Evolutionary conservation across 306 rosid species (phyloP).

Genomic region (Trichosanthes cucumerina): DNA sequence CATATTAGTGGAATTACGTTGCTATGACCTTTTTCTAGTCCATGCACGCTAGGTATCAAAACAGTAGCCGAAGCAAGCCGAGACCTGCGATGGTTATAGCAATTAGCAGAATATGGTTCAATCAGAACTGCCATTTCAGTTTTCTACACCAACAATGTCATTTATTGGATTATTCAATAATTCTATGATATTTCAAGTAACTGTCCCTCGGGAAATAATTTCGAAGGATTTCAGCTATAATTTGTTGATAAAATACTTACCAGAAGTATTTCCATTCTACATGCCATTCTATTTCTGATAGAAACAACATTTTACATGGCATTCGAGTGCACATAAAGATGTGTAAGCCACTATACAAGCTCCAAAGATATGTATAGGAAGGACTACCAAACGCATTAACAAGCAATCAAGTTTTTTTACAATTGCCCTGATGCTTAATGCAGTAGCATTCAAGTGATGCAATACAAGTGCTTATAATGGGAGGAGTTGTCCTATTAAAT

Average conservation of each 20-base stretch:
- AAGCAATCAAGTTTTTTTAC: not conserved
- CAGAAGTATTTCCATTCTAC: not conserved
- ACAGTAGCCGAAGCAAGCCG: slow-evolving; percentile 46
- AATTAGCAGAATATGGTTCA: not conserved
- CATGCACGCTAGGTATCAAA: slow-evolving; percentile 28
- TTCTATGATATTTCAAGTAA: not conserved
- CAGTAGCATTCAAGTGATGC: not conserved
- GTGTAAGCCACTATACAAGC: not conserved
- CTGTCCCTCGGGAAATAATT: not conserved
- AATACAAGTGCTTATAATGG: no score
- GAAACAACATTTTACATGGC: not conserved
- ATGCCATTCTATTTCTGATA: not conserved
- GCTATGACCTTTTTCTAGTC: slow-evolving; percentile 39
- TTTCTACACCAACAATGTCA: not conserved
- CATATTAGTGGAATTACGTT: slow-evolving; percentile 51
- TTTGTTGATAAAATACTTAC: not conserved
- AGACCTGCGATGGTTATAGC: slow-evolving; percentile 25
- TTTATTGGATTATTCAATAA: not conserved
- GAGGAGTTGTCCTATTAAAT: not conserved
- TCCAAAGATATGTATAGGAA: not conserved
- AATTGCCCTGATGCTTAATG: not conserved
- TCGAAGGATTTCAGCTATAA: not conserved
- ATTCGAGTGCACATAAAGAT: not conserved
- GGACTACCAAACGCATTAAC: not conserved
- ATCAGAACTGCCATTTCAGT: not conserved